Percentiles rank a stretch among this genome's conserved stretches.
Evolutionary conservation across 2,329 filamentous ascomycete species (phyloP).

Genomic region (Fusarium zealandicum): DNA sequence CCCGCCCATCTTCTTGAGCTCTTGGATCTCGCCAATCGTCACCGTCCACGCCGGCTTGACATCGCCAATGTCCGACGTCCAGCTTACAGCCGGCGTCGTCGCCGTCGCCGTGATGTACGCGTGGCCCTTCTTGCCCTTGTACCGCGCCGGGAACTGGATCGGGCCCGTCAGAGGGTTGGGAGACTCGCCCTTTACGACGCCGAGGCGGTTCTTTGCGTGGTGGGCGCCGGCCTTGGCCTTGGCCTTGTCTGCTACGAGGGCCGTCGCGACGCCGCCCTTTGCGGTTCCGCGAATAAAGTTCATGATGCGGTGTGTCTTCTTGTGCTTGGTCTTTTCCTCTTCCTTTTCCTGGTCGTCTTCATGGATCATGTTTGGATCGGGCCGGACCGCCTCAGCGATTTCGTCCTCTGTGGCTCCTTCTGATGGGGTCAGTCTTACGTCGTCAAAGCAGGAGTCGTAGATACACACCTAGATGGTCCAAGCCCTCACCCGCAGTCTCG

Average conservation of each 20-base stretch:
- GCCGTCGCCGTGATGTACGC: constrained; percentile 73
- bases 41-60: constrained; percentile 73
- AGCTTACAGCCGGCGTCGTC: constrained; percentile 72
- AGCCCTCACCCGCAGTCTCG: constrained; percentile 51
- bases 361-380: constrained; percentile 47
- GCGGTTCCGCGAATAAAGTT: constrained; percentile 72
- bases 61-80: constrained; percentile 62
- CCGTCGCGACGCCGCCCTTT: constrained; percentile 75
- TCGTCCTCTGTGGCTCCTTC: constrained; percentile 66
- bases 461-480: constrained; percentile 47
- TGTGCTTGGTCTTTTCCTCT: constrained; percentile 55
- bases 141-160: constrained; percentile 77
- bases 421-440: constrained; percentile 32
- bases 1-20: constrained; percentile 81
- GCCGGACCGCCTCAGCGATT: constrained; percentile 66
- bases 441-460: background rate
- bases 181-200: constrained; percentile 62
- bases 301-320: constrained; percentile 58
- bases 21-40: constrained; percentile 72
- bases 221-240: constrained; percentile 66
- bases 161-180: constrained; percentile 66
- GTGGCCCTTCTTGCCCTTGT: constrained; percentile 73
- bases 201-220: constrained; percentile 73
- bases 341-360: constrained; percentile 53
- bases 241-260: constrained; percentile 73